Percentiles rank a stretch among this genome's conserved stretches.
Evolutionary conservation across 768 basidiomycete species (phyloP).

Genomic region (Mycena venus): DNA sequence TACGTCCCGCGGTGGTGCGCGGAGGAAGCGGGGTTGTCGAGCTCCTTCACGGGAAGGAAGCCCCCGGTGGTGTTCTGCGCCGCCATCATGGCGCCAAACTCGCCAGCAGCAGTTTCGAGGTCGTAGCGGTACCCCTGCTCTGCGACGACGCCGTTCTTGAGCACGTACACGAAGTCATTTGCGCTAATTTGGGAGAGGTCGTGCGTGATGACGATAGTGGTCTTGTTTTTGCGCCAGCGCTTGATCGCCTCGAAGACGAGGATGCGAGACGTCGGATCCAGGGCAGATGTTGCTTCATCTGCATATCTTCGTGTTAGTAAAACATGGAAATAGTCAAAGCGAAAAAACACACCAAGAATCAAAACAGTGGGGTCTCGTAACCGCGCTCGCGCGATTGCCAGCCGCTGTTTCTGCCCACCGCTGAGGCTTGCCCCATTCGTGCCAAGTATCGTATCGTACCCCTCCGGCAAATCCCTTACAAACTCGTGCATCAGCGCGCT

Average conservation of each 20-base stretch:
- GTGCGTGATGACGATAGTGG: conserved; percentile 85
- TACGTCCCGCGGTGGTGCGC: conserved; percentile 54
- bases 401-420: conserved; percentile 83
- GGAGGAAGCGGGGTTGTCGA: conserved; percentile 36
- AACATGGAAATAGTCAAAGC: not conserved
- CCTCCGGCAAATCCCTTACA: conserved; percentile 73
- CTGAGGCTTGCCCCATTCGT: conserved; percentile 74
- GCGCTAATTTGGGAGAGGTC: conserved; percentile 76
- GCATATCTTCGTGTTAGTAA: not conserved
- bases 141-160: conserved; percentile 73
- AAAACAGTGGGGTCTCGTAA: conserved; percentile 81
- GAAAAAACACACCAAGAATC: conserved; percentile 72
- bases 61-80: conserved; percentile 65
- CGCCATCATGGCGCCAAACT: conserved; percentile 68
- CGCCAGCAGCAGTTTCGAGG: conserved; percentile 65
- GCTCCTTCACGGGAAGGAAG: conserved; percentile 56
- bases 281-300: conserved; percentile 74
- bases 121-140: conserved; percentile 82
- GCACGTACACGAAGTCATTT: conserved; percentile 83
- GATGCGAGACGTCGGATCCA: conserved; percentile 80
- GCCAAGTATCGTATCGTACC: conserved; percentile 79
- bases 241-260: conserved; percentile 71
- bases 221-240: conserved; percentile 74
- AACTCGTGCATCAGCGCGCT: conserved; percentile 83
- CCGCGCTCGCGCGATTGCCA: conserved; percentile 82